A percentile compares a stretch with the other conserved stretches of the same genome.
Conservation (phyloP, 1,139 yeast species). For the Yamadazyma sp. region DNA sequence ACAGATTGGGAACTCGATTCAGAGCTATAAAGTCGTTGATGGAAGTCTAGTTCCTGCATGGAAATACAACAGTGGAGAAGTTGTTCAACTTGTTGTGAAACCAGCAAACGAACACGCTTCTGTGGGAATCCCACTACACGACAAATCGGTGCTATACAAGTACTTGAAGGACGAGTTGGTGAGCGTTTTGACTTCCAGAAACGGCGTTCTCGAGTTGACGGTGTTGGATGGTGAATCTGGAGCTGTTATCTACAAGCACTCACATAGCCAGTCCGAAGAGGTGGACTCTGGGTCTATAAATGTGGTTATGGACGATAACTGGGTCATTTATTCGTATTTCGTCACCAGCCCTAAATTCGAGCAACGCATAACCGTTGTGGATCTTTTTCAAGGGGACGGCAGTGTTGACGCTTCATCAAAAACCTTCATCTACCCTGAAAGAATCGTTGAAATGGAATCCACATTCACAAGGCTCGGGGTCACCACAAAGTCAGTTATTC, state of each 20-base stretch:
- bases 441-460: constrained; percentile 50
- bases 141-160: constrained; percentile 79
- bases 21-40: constrained; percentile 24
- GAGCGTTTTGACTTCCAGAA: constrained; percentile 48
- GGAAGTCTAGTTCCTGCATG: constrained; percentile 24
- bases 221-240: constrained; percentile 75
- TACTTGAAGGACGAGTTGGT: constrained; percentile 73
- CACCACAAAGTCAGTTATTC: constrained; percentile 65
- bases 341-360: constrained; percentile 51
- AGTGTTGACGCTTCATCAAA: constrained; percentile 22
- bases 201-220: constrained; percentile 39
- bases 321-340: constrained; percentile 73
- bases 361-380: constrained; percentile 69
- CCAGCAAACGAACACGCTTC: constrained; percentile 55
- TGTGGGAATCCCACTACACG: constrained; percentile 69
- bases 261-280: constrained; percentile 42
- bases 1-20: constrained; percentile 13
- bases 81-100: constrained; percentile 22
- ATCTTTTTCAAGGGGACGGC: constrained; percentile 62
- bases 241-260: constrained; percentile 49
- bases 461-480: constrained; percentile 75
- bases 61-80: constrained; percentile 21
- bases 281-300: constrained; percentile 41
- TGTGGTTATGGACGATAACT: constrained; percentile 75
- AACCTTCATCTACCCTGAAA: constrained; percentile 63